Evolutionary conservation across 1,284 basidiomycete genomes (phyloP), one percentile per base, ranked within the genome.

Genomic region (Vanrija sp.): DNA sequence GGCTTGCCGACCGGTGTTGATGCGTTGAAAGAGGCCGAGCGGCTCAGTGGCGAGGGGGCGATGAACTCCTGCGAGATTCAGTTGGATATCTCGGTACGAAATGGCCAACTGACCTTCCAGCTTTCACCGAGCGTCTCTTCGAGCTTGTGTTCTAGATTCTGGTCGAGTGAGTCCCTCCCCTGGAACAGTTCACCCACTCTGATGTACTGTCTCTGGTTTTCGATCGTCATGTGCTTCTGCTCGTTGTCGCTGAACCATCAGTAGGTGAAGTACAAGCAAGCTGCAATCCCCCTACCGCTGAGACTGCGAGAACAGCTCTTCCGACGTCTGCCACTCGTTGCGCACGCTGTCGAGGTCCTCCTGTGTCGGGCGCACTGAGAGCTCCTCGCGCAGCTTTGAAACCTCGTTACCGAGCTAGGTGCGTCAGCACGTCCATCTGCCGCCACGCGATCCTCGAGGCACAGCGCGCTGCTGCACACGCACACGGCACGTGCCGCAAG

Each of bases 71-170:
- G 31, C 9, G 5, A 3, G 12, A 9, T 2, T 31, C 31, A 31
- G 31, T 14, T 31, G 10, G 31, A 12, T 31, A 10, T 8, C 27
- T 59, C 16, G 10, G n/a, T 6, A 27, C 9, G 49, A 19, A 18
- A 18, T 4, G 2, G 10, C 5, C 10, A 9, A 59, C 57, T 47
- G 27, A 71, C 67, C 36, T 55, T 61, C 70, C 70, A 72, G 27
- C 47, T 41, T 2, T 61, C 52, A 0, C 66, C 67, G 3, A 64
- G 51, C 2, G 46, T 60, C 3, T 53, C 53, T 4, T 63, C 63
- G 4, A 70, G 54, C 10, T 69, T 57, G 39, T 53, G 60, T 41
- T 72, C 69, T 0, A 72, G 55, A 9, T 56, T 59, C 66, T 71
- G 38, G 10, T 18, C n/a, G 9, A 5, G 39, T 44, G 22, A 43